Base-by-base conservation (phyloP, 305 asterid species). In the Andrographis paniculata region DNA sequence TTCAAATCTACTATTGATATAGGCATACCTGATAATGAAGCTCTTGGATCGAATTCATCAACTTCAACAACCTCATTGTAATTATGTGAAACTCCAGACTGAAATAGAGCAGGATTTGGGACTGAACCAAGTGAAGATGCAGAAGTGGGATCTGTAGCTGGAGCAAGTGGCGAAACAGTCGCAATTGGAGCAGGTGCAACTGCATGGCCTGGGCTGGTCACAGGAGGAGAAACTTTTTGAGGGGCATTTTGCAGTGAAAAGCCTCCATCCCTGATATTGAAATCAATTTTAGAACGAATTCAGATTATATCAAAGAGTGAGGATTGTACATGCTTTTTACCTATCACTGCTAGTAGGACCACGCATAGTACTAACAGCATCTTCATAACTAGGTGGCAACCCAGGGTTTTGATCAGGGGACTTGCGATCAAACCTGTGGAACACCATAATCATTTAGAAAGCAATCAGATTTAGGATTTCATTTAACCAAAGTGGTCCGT, bases 1-100 rank as follows among this genome's bases (percentile, higher is more conserved):
- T n/a, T n/a, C n/a, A n/a, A 24, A 24, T 3, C 4, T 24, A 24
- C 8, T 24, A 24, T 8, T 24, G 8, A 24, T 24, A 24, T 24
- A 3, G 30, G 51, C 28, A 27, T 73, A 86, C 99, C 95, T 60
- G 80, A 54, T 72, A 78, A 75, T 43, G 94, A 65, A 64, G 87
- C 82, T 45, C 95, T 86, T 9, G 99, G 95, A 62, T 86, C 95
- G 66, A 91, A 91, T 61, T 86, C 96, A 73, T 91, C 95, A 70
- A 83, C 85, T 52, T 67, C 81, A 59, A 62, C 88, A 55, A 45
- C 71, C 63, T 73, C 84, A 37, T 54, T 59, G 50, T 14, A n/a
- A 17, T 58, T 64, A 36, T 35, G 42, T n/a, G 14, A 17, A 13
- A 13, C 17, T 14, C 17, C 66, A 36, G 58, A 68, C 63, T 79